Base-by-base conservation (phyloP, 345 rosid species). In the Laguncularia racemosa region DNA sequence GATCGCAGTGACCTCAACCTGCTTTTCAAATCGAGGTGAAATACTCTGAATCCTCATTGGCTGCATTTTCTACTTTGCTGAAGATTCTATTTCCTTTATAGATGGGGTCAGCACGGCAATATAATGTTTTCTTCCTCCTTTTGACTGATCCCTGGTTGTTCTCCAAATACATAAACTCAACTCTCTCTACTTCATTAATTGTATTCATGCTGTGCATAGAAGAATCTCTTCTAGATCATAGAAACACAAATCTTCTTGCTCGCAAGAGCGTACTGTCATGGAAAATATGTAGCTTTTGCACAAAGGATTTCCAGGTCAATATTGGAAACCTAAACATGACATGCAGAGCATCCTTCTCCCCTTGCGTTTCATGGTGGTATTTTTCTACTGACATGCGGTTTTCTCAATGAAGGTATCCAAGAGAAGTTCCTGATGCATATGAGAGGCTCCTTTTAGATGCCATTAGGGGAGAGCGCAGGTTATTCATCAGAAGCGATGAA, bases 401-500 rank as follows among this genome's bases (percentile, higher is more conserved):
- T 51, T 45, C 45, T 14, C 43, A 43, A 2, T 55, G 55, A 55
- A 77, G 81, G 75, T 73, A 69, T 65, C 62, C 67, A 11, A 68
- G 53, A 26, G 81, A 69, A 65, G 75, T 57, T 17, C 81, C 79
- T 0, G 79, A 71, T 64, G 79, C 83, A 58, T 81, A 75, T 44
- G 83, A 75, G 74, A 73, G 83, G 71, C 73, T 78, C 2, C 70
- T 75, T 15, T 60, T 78, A 45, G 83, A 75, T 16, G 72, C 83
- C 4, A 66, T 76, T 20, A 73, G 61, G 67, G 86, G 81, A 23
- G 81, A 81, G 53, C 49, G 72, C 45, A 58, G 76, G 60, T 21
- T 72, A 43, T 81, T 81, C 58, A 71, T 81, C 13, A 56, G 86
- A 58, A 73, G 83, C 6, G 81, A 81, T 8, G 82, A 81, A 70